phyloP scores from a whole-genome alignment of 495 filamentous ascomycete species.

The Penicillium cosmopolitanum region DNA sequence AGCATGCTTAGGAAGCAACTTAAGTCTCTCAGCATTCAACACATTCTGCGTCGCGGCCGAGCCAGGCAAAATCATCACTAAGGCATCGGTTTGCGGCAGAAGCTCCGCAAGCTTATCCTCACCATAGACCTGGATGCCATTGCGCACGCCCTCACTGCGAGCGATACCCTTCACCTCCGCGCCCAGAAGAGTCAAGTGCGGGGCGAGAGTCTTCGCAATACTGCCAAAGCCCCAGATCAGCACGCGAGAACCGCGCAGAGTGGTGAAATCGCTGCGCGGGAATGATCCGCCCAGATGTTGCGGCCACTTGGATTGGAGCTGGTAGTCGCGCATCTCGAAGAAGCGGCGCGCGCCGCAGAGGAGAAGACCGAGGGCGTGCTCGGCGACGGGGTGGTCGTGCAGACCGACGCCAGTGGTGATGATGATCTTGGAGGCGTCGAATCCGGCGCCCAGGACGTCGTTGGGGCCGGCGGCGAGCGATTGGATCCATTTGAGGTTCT shows the following conservation, averaged over 20 bases:
- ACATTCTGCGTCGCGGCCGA: conserved; percentile 29
- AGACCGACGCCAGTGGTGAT: conserved; percentile 62
- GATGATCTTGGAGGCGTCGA: conserved; percentile 44
- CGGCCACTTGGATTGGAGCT: conserved; percentile 56
- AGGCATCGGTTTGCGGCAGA: conserved; percentile 31
- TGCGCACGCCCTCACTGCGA: conserved; percentile 28
- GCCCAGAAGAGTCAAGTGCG: conserved; percentile 30
- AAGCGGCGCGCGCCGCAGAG: conserved; percentile 55
- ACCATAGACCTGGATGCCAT: conserved; percentile 48
- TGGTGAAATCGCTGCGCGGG: conserved; percentile 60
- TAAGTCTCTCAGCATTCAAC: conserved; percentile 29
- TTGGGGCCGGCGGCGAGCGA: conserved; percentile 64
- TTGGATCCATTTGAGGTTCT: conserved; percentile 62
- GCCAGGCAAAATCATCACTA: conserved; percentile 37
- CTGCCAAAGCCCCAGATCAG: conserved; percentile 40
- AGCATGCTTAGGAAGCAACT: conserved; percentile 54
- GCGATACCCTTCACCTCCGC: conserved; percentile 32
- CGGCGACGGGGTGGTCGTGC: conserved; percentile 63
- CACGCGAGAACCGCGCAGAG: conserved; percentile 51
- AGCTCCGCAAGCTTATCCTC: conserved; percentile 36
- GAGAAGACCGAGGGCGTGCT: conserved; percentile 58
- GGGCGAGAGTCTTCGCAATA: conserved; percentile 38
- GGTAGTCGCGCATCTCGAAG: conserved; percentile 61
- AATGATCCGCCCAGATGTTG: conserved; percentile 55
- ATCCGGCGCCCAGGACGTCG: conserved; percentile 61